Conservation (phyloP, 1,284 basidiomycete species). For the Rhodotorula sp. region DNA sequence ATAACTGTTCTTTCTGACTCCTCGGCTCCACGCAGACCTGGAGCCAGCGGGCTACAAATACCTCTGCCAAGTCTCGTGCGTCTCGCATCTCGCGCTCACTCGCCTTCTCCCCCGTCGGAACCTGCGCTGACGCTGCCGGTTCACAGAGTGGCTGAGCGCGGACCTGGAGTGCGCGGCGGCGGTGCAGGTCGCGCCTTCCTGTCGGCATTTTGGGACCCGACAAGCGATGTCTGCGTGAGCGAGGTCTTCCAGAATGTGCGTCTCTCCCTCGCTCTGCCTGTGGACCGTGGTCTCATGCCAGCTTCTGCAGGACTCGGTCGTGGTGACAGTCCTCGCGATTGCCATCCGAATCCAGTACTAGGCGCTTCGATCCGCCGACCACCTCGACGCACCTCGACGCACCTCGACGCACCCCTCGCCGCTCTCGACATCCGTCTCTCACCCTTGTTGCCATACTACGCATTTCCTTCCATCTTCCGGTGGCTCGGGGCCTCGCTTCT, state of each 20-base stretch:
- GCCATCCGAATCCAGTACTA: not conserved
- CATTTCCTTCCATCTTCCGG: no score
- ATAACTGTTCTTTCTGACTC: no score
- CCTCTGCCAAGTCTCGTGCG: constrained; percentile 11
- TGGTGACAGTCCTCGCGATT: not conserved
- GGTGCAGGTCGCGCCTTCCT: not conserved
- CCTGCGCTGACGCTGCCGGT: not conserved
- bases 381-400: no score
- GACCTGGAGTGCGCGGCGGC: not conserved
- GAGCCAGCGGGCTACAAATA: constrained; percentile 1
- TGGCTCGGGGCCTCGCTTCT: no score
- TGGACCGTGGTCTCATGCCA: not conserved
- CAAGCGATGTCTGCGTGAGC: constrained; percentile 1
- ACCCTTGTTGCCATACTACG: no score
- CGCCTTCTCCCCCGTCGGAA: not conserved
- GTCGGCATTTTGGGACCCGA: not conserved
- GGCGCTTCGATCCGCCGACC: not conserved
- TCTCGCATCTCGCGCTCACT: not conserved
- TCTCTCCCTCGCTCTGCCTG: not conserved
- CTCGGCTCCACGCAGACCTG: not conserved
- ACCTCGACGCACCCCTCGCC: no score
- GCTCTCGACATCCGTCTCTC: no score
- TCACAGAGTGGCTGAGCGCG: not conserved
- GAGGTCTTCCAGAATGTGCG: not conserved
- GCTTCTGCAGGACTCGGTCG: not conserved